Evolutionary conservation across 179 eudicot species (phyloP), one percentile per base, ranked within the genome.

Genomic region (Spergularia azorica): DNA sequence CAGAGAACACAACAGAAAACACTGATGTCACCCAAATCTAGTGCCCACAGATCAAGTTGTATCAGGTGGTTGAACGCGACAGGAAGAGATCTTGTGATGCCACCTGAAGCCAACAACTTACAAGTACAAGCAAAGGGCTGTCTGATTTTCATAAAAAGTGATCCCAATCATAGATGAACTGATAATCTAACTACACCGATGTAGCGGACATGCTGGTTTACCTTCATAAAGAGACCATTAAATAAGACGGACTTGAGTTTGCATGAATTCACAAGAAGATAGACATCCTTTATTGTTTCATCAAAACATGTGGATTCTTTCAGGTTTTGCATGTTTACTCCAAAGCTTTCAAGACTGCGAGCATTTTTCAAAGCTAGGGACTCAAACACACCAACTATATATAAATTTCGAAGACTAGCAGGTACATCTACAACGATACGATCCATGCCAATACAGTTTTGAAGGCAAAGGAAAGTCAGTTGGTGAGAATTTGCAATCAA

Each of bases 251-350:
- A 58, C 41, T 43, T n/a, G 7, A 76, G 73, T 46, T 76, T 46
- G 21, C 57, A 57, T 8, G 32, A 46, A 57, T 4, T 57, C 20
- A 73, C 73, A 76, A 76, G 73, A 43, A 18, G 13, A 51, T 26
- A 1, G 3, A 26, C 7, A 38, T 73, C 66, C 5, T 76, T 58
- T 7, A 26, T 0, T 21, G 14, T 46, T 57, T 4, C 36, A 51
- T 7, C n/a, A 3, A 13, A 26, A 26, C 2, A 8, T 8, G 10
- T 0, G 4, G n/a, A 12, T 32, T 9, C 0, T 50, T 1, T 16
- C 2, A 1, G 9, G 2, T 18, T 32, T 18, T 9, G 0, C 6
- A 2, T 41, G 20, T 0, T 0, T 5, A 76, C 0, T 14, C 59
- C 18, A 21, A 67, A 4, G 6, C 52, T 76, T 13, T 17, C 55